These are phyloP conservation scores for Termitomyces sp. DNA, from an alignment of 768 basidiomycete species.

Conservation along the genomic window DNA sequence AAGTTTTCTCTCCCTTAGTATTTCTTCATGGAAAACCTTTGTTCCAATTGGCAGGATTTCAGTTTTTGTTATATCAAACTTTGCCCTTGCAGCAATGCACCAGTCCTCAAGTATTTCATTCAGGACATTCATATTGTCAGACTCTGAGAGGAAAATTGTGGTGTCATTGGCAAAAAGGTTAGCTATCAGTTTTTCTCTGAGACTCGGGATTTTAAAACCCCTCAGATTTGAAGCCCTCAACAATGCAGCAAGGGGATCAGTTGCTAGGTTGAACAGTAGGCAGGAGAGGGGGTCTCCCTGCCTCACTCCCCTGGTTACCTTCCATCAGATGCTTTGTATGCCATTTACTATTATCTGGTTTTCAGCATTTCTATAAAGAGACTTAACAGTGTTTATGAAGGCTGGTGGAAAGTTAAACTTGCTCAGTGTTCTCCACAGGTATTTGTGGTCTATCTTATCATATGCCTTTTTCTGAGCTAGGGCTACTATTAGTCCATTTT, in stretches of 20 bases:
- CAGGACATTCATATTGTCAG: slow-evolving; percentile 20
- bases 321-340: too few relatives aligned
- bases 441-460: too few relatives aligned
- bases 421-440: too few relatives aligned
- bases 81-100: slow-evolving; percentile 37
- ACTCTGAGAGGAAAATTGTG: slow-evolving; percentile 28
- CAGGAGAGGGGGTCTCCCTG: neutral
- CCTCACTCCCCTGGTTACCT: neutral
- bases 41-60: slow-evolving; percentile 33
- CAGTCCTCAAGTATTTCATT: slow-evolving; percentile 29
- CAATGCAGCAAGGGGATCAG: neutral
- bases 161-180: slow-evolving; percentile 43
- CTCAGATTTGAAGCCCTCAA: slow-evolving; percentile 9
- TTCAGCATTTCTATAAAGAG: too few relatives aligned
- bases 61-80: slow-evolving; percentile 41
- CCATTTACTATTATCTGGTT: too few relatives aligned
- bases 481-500: too few relatives aligned
- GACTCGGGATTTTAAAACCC: slow-evolving; percentile 23
- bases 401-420: too few relatives aligned
- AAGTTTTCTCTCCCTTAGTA: neutral
- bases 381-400: too few relatives aligned
- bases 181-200: slow-evolving; percentile 20
- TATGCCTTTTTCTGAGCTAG: too few relatives aligned
- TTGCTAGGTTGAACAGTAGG: neutral
- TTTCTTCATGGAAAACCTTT: neutral